A percentile compares a stretch with the other conserved stretches of the same genome.
Conservation (phyloP, 1,284 basidiomycete genomes). For the Ganoderma boninense region DNA sequence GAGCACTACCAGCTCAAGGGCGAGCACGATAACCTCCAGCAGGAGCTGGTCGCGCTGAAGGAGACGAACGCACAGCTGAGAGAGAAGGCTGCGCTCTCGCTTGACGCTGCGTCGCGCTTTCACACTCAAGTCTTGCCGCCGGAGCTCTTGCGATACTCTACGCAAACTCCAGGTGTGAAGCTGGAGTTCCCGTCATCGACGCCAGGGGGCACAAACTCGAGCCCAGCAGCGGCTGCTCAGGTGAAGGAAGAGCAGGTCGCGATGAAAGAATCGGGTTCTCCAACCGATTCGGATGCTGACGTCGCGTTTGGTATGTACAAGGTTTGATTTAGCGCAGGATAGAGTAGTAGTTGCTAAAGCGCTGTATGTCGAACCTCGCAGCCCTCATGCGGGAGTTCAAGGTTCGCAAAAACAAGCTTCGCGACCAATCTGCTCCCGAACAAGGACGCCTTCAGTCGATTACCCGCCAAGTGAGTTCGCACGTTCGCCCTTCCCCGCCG, state of each 20-base stretch:
- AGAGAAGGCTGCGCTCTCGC: constrained; percentile 11
- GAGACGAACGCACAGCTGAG: constrained; percentile 23
- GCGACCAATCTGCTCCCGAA: neutral
- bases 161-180: neutral
- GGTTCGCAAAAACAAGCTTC: neutral
- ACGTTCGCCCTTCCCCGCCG: neutral
- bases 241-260: constrained; percentile 16
- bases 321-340: neutral
- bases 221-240: neutral
- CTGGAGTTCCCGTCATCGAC: neutral
- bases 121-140: neutral
- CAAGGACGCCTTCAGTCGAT: neutral
- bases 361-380: neutral
- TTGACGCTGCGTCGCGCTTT: neutral
- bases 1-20: constrained; percentile 19
- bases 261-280: neutral
- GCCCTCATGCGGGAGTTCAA: neutral
- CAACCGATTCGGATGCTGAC: constrained; percentile 9
- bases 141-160: neutral
- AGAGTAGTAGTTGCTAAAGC: neutral
- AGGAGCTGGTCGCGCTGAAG: constrained; percentile 15
- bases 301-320: constrained; percentile 18
- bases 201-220: too few relatives aligned
- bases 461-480: neutral
- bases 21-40: constrained; percentile 10